Evolutionary conservation across 768 basidiomycete genomes (phyloP).

Genomic region (Lepiota venenata): DNA sequence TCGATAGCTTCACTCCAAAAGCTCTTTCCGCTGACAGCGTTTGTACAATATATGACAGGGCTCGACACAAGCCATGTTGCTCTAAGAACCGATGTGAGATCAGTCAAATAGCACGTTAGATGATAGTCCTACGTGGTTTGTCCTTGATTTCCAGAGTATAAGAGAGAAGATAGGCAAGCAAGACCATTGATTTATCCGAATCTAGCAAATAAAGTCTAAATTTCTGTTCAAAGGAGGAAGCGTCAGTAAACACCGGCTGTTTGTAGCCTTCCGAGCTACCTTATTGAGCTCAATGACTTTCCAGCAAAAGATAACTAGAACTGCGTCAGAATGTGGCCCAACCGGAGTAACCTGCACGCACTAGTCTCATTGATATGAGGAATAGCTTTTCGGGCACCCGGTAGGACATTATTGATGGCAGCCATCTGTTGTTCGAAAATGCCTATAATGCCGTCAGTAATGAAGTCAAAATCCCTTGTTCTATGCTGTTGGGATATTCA

Average conservation of each 20-base stretch:
- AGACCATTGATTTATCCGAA: constrained; percentile 73
- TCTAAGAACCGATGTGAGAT: constrained; percentile 41
- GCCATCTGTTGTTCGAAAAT: constrained; percentile 76
- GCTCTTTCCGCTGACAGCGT: constrained; percentile 81
- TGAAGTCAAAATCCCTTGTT: constrained; percentile 82
- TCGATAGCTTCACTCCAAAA: constrained; percentile 71
- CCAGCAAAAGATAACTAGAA: constrained; percentile 78
- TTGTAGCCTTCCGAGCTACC: constrained; percentile 34
- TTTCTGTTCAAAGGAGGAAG: constrained; percentile 54
- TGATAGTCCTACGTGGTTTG: constrained; percentile 67
- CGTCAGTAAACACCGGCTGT: constrained; percentile 3
- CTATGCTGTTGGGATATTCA: constrained; percentile 61
- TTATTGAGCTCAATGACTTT: constrained; percentile 92
- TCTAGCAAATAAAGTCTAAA: constrained; percentile 81
- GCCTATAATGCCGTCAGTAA: constrained; percentile 66
- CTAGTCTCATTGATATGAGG: constrained; percentile 82
- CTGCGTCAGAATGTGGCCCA: constrained; percentile 10
- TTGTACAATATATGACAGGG: constrained; percentile 89
- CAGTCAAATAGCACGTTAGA: background rate
- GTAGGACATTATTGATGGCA: constrained; percentile 69
- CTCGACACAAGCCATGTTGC: constrained; percentile 87
- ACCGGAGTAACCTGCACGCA: constrained; percentile 33
- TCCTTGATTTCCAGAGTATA: constrained; percentile 90
- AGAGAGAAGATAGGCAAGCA: constrained; percentile 76
- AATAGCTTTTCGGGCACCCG: constrained; percentile 80